Evolutionary conservation across 768 basidiomycete genomes (phyloP).

Genomic region (Coprinopsis sp.): DNA sequence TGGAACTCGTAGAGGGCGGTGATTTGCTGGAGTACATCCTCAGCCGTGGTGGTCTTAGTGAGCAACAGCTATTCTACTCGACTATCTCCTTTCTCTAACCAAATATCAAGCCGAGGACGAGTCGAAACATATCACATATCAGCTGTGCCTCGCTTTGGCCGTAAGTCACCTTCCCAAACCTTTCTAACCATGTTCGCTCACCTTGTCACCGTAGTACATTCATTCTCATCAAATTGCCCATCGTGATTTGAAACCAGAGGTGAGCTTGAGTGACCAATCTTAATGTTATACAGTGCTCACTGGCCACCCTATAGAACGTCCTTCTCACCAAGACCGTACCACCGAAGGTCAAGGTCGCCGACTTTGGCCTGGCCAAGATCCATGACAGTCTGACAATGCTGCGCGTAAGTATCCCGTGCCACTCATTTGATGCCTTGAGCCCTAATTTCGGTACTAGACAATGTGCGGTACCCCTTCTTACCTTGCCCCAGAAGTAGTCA

Average conservation of each 20-base stretch:
- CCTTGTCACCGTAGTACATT: constrained; percentile 43
- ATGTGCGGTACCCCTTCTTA: constrained; percentile 97
- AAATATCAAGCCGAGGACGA: constrained; percentile 43
- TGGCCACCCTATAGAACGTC: constrained; percentile 55
- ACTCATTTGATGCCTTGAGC: constrained; percentile 4
- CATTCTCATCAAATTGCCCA: constrained; percentile 79
- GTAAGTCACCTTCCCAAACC: constrained; percentile 31
- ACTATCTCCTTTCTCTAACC: neutral
- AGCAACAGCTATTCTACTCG: constrained; percentile 17
- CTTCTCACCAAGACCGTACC: constrained; percentile 70
- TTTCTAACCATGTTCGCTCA: neutral
- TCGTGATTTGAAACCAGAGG: constrained; percentile 91
- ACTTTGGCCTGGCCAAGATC: constrained; percentile 95
- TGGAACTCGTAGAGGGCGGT: constrained; percentile 84
- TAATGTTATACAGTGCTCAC: neutral
- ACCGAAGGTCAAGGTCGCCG: constrained; percentile 82
- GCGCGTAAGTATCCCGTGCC: constrained; percentile 41
- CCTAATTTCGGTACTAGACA: constrained; percentile 41
- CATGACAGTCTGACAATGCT: constrained; percentile 76
- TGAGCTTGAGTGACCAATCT: constrained; percentile 18
- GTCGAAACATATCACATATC: constrained; percentile 67
- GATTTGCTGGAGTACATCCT: constrained; percentile 83
- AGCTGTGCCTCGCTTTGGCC: constrained; percentile 76
- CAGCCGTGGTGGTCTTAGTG: constrained; percentile 54
- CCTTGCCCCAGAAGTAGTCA: constrained; percentile 89